Evolutionary conservation across 495 filamentous ascomycete genomes (phyloP).

Genomic region (Neurospora cerealis): DNA sequence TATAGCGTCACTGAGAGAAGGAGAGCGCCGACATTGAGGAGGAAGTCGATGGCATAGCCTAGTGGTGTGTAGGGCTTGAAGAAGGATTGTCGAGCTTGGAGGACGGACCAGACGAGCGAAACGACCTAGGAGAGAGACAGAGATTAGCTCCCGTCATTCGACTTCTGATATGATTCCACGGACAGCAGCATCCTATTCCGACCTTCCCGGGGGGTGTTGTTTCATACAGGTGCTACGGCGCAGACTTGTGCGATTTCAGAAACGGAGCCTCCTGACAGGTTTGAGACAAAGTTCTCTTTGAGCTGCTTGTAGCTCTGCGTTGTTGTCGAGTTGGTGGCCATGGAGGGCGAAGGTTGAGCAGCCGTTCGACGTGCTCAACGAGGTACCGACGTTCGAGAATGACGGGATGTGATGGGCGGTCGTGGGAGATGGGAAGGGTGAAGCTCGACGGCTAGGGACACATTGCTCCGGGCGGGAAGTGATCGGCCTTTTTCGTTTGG

Average conservation of each 20-base stretch:
- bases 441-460: background rate
- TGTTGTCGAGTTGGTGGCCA: constrained; percentile 25
- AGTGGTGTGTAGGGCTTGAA: constrained; percentile 65
- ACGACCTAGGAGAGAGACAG: constrained; percentile 47
- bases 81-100: constrained; percentile 78
- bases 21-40: constrained; percentile 73
- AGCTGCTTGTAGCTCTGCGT: constrained; percentile 64
- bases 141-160: background rate
- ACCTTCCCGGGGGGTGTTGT: background rate
- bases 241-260: constrained; percentile 80
- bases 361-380: background rate
- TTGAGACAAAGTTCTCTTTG: constrained; percentile 94
- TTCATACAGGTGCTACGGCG: constrained; percentile 70
- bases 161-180: background rate
- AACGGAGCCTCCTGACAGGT: constrained; percentile 75
- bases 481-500: background rate
- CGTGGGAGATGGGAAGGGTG: background rate
- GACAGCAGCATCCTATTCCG: background rate
- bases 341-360: constrained; percentile 6
- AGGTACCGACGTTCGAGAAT: background rate
- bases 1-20: constrained; percentile 84
- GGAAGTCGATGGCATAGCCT: constrained; percentile 66
- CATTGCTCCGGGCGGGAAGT: constrained; percentile 4
- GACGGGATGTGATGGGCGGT: background rate
- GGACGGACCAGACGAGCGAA: constrained; percentile 76